These are phyloP conservation scores for Penium margaritaceum DNA, from an alignment of 139 green algal species.

Conservation along the genomic window DNA sequence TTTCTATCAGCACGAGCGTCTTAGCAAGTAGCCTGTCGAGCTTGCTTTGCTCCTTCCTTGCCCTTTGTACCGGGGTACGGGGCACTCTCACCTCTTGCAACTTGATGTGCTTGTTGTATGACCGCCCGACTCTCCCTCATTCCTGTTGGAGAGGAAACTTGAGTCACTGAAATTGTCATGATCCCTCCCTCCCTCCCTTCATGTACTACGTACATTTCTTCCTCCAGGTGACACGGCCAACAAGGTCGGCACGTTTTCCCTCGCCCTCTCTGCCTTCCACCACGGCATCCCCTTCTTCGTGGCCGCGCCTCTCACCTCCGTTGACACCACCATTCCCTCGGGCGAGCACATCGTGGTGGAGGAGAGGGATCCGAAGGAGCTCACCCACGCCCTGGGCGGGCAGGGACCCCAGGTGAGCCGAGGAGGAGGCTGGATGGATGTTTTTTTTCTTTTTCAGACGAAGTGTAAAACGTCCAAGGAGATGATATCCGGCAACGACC, in stretches of 20 bases:
- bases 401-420: constrained; percentile 15
- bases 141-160: too few species aligned
- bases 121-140: too few species aligned
- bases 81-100: neutral
- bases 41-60: too few species aligned
- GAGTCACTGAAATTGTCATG: too few species aligned
- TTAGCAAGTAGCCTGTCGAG: too few species aligned
- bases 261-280: constrained; percentile 55
- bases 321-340: constrained; percentile 60
- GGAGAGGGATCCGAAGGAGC: constrained; percentile 35
- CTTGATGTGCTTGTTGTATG: too few species aligned
- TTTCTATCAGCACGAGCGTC: too few species aligned
- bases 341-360: constrained; percentile 79
- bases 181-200: neutral
- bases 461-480: neutral
- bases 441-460: neutral
- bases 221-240: constrained; percentile 53
- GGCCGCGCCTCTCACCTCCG: constrained; percentile 79
- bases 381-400: constrained; percentile 62
- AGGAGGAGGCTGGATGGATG: neutral
- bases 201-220: too few species aligned
- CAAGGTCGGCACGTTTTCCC: constrained; percentile 80
- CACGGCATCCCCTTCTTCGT: constrained; percentile 87
- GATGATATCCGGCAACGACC: too few species aligned
- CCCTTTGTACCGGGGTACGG: neutral